These are phyloP conservation scores for Lagenaria siceraria DNA, from an alignment of 306 rosid species.

Conservation along the genomic window DNA sequence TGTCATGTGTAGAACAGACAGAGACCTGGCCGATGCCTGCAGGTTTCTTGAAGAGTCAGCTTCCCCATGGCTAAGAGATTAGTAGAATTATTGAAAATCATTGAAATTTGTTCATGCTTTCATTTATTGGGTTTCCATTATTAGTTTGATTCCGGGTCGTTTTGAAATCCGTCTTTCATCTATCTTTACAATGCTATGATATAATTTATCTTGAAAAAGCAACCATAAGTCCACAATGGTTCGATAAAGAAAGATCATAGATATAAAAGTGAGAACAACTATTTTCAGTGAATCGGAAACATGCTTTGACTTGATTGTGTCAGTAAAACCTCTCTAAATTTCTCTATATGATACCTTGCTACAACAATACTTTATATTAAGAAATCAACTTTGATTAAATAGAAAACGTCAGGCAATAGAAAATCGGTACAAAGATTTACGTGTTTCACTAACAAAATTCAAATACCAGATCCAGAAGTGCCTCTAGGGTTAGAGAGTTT, in stretches of 20 bases:
- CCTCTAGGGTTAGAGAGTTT: too few relatives aligned
- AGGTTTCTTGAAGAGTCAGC: slow-evolving; percentile 2
- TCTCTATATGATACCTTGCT: too few relatives aligned
- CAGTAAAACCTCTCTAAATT: neutral
- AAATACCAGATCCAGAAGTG: too few relatives aligned
- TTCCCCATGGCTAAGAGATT: neutral
- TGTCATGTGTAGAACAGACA: neutral
- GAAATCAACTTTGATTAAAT: too few relatives aligned
- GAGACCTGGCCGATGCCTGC: neutral
- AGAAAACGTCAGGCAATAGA: too few relatives aligned
- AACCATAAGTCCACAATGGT: neutral
- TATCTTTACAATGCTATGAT: neutral
- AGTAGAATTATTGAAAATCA: neutral
- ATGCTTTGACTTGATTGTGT: neutral
- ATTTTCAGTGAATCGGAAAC: neutral
- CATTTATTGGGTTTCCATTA: neutral
- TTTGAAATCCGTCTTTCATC: neutral
- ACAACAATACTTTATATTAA: too few relatives aligned
- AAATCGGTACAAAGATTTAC: too few relatives aligned
- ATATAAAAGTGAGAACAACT: too few relatives aligned
- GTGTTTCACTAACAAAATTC: too few relatives aligned
- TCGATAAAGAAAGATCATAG: neutral
- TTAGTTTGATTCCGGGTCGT: neutral
- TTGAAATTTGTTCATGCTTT: neutral
- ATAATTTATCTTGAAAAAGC: too few relatives aligned